These are phyloP conservation scores for Corylus heterophylla DNA, from an alignment of 306 rosid species.

Conservation along the genomic window DNA sequence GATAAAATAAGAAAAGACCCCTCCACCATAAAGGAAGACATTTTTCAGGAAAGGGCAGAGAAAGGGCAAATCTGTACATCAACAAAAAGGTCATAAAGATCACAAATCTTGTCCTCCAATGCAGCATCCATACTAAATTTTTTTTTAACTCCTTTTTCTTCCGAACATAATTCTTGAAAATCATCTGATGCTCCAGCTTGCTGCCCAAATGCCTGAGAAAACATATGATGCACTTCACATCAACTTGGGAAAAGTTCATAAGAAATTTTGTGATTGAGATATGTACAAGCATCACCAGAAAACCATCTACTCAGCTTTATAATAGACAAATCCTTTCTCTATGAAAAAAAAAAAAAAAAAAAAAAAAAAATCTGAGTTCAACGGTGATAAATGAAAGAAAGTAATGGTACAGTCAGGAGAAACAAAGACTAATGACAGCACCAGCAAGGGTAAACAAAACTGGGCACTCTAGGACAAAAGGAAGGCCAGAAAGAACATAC, in stretches of 20 bases:
- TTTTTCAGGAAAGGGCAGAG: slow-evolving; percentile 23
- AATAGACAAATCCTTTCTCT: slow-evolving; percentile 23
- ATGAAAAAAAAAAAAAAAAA: slow-evolving; percentile 10
- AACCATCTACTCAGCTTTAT: slow-evolving; percentile 14
- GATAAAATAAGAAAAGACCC: slow-evolving; percentile 23
- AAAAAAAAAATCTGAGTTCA: not conserved
- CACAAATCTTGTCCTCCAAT: slow-evolving; percentile 97
- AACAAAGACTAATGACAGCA: slow-evolving; percentile 20
- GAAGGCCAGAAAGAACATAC: slow-evolving; percentile 12
- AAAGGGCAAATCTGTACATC: slow-evolving; percentile 60
- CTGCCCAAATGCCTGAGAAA: slow-evolving; percentile 52
- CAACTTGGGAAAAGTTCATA: slow-evolving; percentile 11
- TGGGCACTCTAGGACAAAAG: slow-evolving; percentile 10
- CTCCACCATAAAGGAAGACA: slow-evolving; percentile 17
- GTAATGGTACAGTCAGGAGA: not conserved
- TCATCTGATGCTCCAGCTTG: slow-evolving; percentile 65
- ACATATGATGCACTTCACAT: slow-evolving; percentile 32
- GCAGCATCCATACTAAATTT: slow-evolving; percentile 74
- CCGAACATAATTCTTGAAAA: slow-evolving; percentile 62
- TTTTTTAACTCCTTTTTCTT: slow-evolving; percentile 60
- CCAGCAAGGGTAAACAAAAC: slow-evolving; percentile 19
- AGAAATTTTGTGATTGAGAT: slow-evolving; percentile 9
- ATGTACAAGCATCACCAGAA: slow-evolving; percentile 18
- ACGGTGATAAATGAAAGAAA: not conserved
- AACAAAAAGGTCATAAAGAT: slow-evolving; percentile 93